phyloP scores from a whole-genome alignment of 768 basidiomycete genomes.

The Mycena vulgaris region DNA sequence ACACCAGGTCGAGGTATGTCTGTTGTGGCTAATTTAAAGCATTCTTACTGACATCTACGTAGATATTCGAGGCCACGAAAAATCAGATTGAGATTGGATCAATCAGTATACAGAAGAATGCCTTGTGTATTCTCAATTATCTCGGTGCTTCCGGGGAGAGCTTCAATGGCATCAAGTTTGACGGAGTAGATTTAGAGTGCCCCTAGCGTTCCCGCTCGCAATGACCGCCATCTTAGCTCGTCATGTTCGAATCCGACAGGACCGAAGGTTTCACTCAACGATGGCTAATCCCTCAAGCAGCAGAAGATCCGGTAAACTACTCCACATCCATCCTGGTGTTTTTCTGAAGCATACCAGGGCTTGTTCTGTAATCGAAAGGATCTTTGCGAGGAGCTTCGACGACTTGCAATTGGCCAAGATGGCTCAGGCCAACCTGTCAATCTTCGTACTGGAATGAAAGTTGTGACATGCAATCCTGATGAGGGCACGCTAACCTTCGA shows the following conservation, averaged over 20 bases:
- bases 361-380: conserved; percentile 18
- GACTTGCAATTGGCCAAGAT: not conserved
- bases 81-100: conserved; percentile 13
- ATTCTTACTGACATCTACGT: not conserved
- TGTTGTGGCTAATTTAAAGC: not conserved
- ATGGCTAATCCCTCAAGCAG: conserved; percentile 9
- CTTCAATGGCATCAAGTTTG: conserved; percentile 1
- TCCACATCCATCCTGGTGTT: not conserved
- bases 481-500: not conserved
- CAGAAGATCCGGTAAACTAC: conserved; percentile 11
- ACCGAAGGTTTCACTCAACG: conserved; percentile 2
- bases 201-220: not conserved
- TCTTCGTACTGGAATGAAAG: conserved; percentile 1
- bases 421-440: not conserved
- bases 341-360: conserved; percentile 5
- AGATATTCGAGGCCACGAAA: conserved; percentile 15
- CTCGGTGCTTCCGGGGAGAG: conserved; percentile 11
- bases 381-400: conserved; percentile 7
- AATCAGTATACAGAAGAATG: conserved; percentile 21
- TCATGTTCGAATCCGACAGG: conserved; percentile 2
- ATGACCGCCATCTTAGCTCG: not conserved
- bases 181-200: not conserved
- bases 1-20: not conserved
- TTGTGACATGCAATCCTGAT: conserved; percentile 21
- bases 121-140: conserved; percentile 4